phyloP scores from a whole-genome alignment of 306 rosid species.

The Pueraria montana region DNA sequence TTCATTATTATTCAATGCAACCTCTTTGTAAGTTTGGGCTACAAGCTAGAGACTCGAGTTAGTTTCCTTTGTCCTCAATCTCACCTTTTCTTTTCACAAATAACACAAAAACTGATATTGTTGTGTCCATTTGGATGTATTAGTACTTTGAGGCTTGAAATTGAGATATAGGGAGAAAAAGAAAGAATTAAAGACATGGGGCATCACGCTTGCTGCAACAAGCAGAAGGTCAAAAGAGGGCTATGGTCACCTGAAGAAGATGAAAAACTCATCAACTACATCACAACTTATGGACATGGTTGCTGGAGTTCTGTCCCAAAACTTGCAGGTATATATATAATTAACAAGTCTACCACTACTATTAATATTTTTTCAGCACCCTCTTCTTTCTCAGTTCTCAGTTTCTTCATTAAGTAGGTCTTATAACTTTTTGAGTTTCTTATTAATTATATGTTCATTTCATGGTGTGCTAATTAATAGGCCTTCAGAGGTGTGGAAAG shows the following conservation, averaged over 20 bases:
- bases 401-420: neutral
- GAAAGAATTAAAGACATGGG: slow-evolving; percentile 58
- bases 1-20: slow-evolving; percentile 34
- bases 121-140: slow-evolving; percentile 22
- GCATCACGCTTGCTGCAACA: slow-evolving; percentile 95
- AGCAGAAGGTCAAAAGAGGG: slow-evolving; percentile 97
- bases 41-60: slow-evolving; percentile 8
- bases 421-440: neutral
- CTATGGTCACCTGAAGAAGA: slow-evolving; percentile 99
- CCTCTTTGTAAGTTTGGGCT: slow-evolving; percentile 38
- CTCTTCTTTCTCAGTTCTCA: neutral
- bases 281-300: slow-evolving; percentile 91
- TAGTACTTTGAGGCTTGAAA: slow-evolving; percentile 12
- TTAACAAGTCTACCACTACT: neutral
- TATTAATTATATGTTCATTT: neutral
- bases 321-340: slow-evolving; percentile 72
- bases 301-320: slow-evolving; percentile 98
- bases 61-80: slow-evolving; percentile 19
- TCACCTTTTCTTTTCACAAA: slow-evolving; percentile 6
- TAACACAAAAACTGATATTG: slow-evolving; percentile 32
- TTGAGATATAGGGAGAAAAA: neutral
- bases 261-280: slow-evolving; percentile 90
- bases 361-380: neutral
- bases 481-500: slow-evolving; percentile 93
- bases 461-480: slow-evolving; percentile 46